Conservation (phyloP, 192 early-diverging fungal genomes). For the Coemansia sp. region DNA sequence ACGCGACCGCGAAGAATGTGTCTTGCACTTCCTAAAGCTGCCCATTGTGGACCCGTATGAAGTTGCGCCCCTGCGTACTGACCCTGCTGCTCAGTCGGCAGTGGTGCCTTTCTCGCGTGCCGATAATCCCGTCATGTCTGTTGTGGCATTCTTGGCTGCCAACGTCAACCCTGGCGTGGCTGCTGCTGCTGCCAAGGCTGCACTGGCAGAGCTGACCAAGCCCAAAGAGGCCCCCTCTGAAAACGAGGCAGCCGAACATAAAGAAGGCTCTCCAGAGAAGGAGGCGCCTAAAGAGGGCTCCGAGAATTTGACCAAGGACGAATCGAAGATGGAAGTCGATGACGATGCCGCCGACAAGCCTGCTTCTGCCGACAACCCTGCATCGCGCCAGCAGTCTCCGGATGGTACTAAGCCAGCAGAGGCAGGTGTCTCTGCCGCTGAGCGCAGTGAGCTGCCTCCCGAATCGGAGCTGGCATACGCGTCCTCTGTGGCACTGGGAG, state of each 20-base stretch:
- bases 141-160: slow-evolving; percentile 83
- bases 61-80: slow-evolving; percentile 29
- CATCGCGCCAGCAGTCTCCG: too few relatives aligned
- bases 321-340: background rate
- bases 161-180: slow-evolving; percentile 88
- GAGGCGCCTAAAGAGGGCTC: slow-evolving; percentile 2
- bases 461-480: slow-evolving; percentile 69
- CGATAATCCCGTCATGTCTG: slow-evolving; percentile 89
- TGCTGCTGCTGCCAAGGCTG: slow-evolving; percentile 80
- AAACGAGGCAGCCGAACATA: background rate
- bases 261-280: background rate
- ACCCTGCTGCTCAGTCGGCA: slow-evolving; percentile 55
- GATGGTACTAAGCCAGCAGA: too few relatives aligned
- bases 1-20: slow-evolving; percentile 84
- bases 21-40: slow-evolving; percentile 82
- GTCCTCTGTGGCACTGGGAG: slow-evolving; percentile 82
- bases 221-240: background rate
- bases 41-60: slow-evolving; percentile 86
- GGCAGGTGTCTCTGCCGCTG: background rate
- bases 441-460: slow-evolving; percentile 12
- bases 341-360: slow-evolving; percentile 10
- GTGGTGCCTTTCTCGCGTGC: slow-evolving; percentile 72
- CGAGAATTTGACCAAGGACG: background rate
- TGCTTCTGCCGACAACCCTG: background rate
- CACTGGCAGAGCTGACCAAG: slow-evolving; percentile 65